Evolutionary conservation across 2,329 filamentous ascomycete genomes (phyloP), one percentile per base, ranked within the genome.

Genomic region (Fusarium azukiicola): DNA sequence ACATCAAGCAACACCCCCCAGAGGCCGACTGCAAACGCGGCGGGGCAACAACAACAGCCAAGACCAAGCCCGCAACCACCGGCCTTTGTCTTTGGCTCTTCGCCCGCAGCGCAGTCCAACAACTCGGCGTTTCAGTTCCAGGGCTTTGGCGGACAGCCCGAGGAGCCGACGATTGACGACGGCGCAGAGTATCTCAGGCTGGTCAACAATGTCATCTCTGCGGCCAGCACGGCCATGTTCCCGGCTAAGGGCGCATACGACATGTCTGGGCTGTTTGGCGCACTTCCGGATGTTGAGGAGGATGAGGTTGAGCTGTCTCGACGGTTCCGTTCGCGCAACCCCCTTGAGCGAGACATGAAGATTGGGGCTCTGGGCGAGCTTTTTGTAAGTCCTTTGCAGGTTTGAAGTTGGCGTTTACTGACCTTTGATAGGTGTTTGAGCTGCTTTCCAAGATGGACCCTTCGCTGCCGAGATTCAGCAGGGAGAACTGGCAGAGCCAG

Each of bases 401-500:
- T 11, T 47, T 36, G 12, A 13, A 17, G 36, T n/a, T 9, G 36
- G 23, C 19, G 3, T 19, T 17, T 6, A 2, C 69, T 73, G 52
- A 77, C 14, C 42, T 1, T 6, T 0, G 1, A 4, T 12, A 90
- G 89, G 87, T 89, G 1, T 90, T 89, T 72, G 87, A 90, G 69
- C 70, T 88, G 2, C 83, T 91, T 6, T 82, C 79, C 12, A 71
- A 77, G 6, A 72, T 88, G 38, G 44, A 80, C 19, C 80, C 82
- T 0, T 11, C 58, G 1, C 78, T 88, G 12, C 83, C 86, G 3
- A 79, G 74, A 1, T 92, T 91, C 63, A 76, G 71, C 3, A 70
- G 77, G 4, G 73, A 80, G 1, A 91, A 91, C 47, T 92, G 91
- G 91, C 82, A 85, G 72, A 92, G 90, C 74, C 90, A 80, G 0